Base-by-base conservation (phyloP, 352 stramenopile species). In the Globisporangium emineosum region DNA sequence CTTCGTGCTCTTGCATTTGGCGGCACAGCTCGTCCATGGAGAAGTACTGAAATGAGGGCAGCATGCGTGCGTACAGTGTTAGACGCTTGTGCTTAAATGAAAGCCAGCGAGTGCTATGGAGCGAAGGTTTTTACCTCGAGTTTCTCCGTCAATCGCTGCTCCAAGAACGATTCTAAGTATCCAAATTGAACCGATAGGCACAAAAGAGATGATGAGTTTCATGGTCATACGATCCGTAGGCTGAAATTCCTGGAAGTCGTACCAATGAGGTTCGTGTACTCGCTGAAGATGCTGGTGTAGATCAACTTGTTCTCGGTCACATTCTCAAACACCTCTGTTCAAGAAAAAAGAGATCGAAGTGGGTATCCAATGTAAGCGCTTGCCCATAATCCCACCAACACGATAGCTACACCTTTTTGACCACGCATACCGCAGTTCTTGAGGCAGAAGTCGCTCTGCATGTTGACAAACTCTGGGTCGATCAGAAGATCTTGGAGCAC, bases 1-100 rank as follows among this genome's bases (percentile, higher is more conserved):
- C 76, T 83, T 93, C 84, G 58, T 93, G 83, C 51, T 93, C 81
- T 73, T 95, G 81, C 65, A 95, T 90, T 57, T 89, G 83, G n/a
- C 75, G 77, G 47, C 73, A 86, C 2, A 93, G 68, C 43, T 93
- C 85, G 13, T 89, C 81, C 86, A 93, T 95, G 1, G 80, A 91
- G 52, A 95, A 93, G 35, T 88, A 72, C 83, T 90, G 47, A n/a
- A 51, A 21, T 29, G 0, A 45, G 2, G 45, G 1, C 13, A 35
- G 32, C 7, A 32, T 5, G 1, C 13, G 33, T 27, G 30, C 4
- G 29, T 4, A 19, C 4, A 33, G 23, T 23, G 54, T 63, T 55
- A 57, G 45, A 15, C 21, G 3, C 9, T 27, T n/a, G 43, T 15
- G n/a, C n/a, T n/a, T n/a, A n/a, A n/a, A n/a, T n/a, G n/a, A n/a